Evolutionary conservation across 768 basidiomycete genomes (phyloP), one percentile per base, ranked within the genome.

Genomic region (Zangia roseola): DNA sequence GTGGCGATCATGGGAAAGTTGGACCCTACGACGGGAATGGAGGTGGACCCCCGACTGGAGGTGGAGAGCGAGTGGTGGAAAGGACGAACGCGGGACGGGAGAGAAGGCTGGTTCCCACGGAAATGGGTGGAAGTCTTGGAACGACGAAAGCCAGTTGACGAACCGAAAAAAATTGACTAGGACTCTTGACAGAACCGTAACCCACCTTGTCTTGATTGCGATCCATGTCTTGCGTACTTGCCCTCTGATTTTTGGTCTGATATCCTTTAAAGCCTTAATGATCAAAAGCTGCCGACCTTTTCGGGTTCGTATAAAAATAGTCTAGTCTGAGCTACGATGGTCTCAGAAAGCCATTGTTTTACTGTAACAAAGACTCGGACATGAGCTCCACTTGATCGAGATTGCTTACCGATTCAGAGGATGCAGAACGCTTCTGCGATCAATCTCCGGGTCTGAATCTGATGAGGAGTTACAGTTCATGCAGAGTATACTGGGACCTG

Each of bases 71-170:
- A 93, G 49, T 98, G 94, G 94, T 97, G 93, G 94, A 86, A 83
- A 66, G 94, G 94, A 1, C 78, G 94, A 39, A 94, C 90, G 52
- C 76, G 94, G 49, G 94, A 97, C 56, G 94, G 94, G 0, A 76
- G 86, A 56, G 84, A 90, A 57, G 94, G 94, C 0, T 98, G 93
- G 92, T 97, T 98, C 78, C 94, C 94, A 2, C 79, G 74, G 49
- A 92, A 88, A 56, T 94, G 88, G 80, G 91, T 94, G 4, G 81
- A 91, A 65, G 74, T 88, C 4, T 67, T 89, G 47, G 82, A 77
- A 60, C 73, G 78, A 60, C 65, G 61, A 58, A 73, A 69, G 45
- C 47, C 52, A 2, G 56, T 55, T 23, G 71, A 61, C 12, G 73
- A 70, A 46, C 58, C 56, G 6, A 78, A 76, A 61, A 76, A 74